Percentiles rank a stretch among this genome's conserved stretches.
Conservation (phyloP, 2,329 filamentous ascomycete species). For the Trichoderma aggressivum region DNA sequence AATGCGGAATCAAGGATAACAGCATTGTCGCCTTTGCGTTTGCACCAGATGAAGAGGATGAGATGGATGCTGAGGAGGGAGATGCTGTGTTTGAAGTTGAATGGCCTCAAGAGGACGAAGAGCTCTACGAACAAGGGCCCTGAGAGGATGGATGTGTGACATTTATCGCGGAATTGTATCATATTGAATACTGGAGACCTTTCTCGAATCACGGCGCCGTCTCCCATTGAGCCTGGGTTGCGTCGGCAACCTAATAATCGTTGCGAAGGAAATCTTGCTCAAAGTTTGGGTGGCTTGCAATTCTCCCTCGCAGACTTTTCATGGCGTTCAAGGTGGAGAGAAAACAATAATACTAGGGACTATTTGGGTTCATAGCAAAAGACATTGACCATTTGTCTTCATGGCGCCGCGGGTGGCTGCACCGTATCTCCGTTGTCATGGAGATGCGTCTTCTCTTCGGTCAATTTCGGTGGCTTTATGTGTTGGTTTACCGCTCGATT, state of each 20-base stretch:
- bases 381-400: background rate
- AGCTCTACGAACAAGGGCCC: constrained; percentile 28
- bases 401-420: background rate
- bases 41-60: constrained; percentile 38
- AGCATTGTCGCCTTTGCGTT: constrained; percentile 50
- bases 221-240: background rate
- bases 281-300: background rate
- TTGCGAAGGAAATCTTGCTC: background rate
- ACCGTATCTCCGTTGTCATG: background rate
- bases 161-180: background rate
- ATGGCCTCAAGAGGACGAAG: constrained; percentile 44
- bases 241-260: background rate
- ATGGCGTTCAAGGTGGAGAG: background rate
- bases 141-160: background rate
- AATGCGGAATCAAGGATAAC: constrained; percentile 46
- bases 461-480: background rate
- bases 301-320: background rate
- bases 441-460: background rate
- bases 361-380: background rate
- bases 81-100: constrained; percentile 43
- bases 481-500: background rate
- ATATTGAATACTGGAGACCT: background rate
- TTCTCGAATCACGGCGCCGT: background rate
- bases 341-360: background rate
- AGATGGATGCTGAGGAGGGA: constrained; percentile 18